Conservation (phyloP, 495 filamentous ascomycete genomes). For the Amphirosellinia nigrospora region DNA sequence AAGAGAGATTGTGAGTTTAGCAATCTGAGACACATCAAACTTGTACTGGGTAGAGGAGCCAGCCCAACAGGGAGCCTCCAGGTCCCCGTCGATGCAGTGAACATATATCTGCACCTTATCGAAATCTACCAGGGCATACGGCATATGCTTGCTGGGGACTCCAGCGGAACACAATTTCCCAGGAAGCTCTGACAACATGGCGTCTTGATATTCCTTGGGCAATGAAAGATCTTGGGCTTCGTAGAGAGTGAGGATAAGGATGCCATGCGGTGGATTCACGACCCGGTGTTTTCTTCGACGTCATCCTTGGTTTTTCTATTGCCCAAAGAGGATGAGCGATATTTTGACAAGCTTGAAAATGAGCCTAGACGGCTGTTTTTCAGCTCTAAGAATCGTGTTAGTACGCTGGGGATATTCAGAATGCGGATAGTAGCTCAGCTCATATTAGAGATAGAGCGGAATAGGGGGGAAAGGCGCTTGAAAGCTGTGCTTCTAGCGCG, state of each 20-base stretch:
- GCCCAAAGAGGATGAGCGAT: background rate
- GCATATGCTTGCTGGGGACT: background rate
- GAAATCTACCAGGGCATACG: slow-evolving; percentile 1
- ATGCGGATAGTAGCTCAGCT: background rate
- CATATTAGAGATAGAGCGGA: no score
- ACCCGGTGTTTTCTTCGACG: background rate
- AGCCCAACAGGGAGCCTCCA: slow-evolving; percentile 82
- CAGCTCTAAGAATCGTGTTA: background rate
- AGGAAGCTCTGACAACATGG: slow-evolving; percentile 16
- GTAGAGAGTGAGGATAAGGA: slow-evolving; percentile 82
- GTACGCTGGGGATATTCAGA: background rate
- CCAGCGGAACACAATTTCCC: background rate
- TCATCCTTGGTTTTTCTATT: background rate
- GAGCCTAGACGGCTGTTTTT: background rate
- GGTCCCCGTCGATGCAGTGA: slow-evolving; percentile 78
- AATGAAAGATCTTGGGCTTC: slow-evolving; percentile 77
- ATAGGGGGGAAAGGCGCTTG: background rate
- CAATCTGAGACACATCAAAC: slow-evolving; percentile 83
- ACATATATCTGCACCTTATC: background rate
- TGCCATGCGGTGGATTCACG: slow-evolving; percentile 66
- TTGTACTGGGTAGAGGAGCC: slow-evolving; percentile 86
- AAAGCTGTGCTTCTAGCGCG: background rate
- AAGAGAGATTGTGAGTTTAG: slow-evolving; percentile 75
- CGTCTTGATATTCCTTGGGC: slow-evolving; percentile 71
- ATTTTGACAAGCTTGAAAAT: background rate